Conservation (phyloP, 2,329 filamentous ascomycete genomes). For the Elsinoe ampelina region DNA sequence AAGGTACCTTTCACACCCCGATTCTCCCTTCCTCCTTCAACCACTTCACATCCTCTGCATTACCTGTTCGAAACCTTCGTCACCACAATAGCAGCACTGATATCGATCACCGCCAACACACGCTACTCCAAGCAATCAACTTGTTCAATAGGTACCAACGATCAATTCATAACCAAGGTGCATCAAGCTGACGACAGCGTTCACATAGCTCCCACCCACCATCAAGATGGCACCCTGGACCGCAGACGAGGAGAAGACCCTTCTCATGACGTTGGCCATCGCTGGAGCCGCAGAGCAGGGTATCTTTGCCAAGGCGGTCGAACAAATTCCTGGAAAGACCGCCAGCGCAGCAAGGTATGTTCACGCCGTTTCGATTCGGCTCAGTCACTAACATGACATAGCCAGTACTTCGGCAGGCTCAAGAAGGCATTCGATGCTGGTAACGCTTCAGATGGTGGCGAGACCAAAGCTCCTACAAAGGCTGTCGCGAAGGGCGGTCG, state of each 20-base stretch:
- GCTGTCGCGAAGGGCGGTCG: not conserved
- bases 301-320: not conserved
- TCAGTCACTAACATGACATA: not conserved
- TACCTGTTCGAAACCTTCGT: too few relatives aligned
- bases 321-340: not conserved
- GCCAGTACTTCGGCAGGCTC: not conserved
- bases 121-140: too few relatives aligned
- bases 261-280: not conserved
- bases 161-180: too few relatives aligned
- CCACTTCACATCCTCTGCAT: too few relatives aligned
- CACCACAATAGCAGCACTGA: too few relatives aligned
- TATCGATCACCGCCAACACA: too few relatives aligned
- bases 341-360: not conserved
- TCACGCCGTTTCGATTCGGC: not conserved
- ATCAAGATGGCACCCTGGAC: slow-evolving; percentile 5
- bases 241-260: not conserved
- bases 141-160: too few relatives aligned
- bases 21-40: too few relatives aligned
- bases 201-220: too few relatives aligned
- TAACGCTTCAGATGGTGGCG: not conserved
- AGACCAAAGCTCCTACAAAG: not conserved
- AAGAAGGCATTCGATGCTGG: not conserved
- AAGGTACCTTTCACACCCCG: too few relatives aligned
- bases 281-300: not conserved
- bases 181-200: too few relatives aligned